Conservation (phyloP, 2,329 filamentous ascomycete species). For the Cladosporium sp. region DNA sequence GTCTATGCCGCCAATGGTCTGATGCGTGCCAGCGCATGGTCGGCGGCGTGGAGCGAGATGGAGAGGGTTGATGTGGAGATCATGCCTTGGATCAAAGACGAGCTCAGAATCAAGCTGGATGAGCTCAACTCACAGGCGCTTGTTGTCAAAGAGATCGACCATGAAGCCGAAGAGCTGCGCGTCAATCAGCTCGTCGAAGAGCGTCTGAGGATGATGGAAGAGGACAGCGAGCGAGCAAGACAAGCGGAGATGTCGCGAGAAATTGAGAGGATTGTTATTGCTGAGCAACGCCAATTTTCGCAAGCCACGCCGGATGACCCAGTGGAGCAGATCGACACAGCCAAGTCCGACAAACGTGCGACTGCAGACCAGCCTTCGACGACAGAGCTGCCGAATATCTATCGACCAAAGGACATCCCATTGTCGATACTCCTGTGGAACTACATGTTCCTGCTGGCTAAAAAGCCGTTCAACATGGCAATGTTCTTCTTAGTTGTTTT, state of each 20-base stretch:
- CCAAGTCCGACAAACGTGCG: neutral
- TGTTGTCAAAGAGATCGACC: constrained; percentile 26
- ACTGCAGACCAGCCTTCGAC: neutral
- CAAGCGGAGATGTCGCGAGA: constrained; percentile 4
- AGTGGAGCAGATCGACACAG: neutral
- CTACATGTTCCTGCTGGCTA: constrained; percentile 49
- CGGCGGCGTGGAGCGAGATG: constrained; percentile 94
- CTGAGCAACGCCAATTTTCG: neutral
- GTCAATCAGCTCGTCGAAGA: constrained; percentile 21
- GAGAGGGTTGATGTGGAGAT: constrained; percentile 96
- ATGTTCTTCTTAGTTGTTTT: constrained; percentile 40
- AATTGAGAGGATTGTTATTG: constrained; percentile 9
- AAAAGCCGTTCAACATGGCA: constrained; percentile 51
- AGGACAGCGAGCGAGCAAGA: constrained; percentile 6
- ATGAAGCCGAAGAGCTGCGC: constrained; percentile 30
- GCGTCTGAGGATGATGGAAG: constrained; percentile 16
- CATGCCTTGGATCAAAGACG: constrained; percentile 63
- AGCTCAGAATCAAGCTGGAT: constrained; percentile 58
- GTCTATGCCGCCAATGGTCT: constrained; percentile 93
- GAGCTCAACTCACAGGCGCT: constrained; percentile 42
- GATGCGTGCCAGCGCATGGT: constrained; percentile 89
- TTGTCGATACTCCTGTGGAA: constrained; percentile 50
- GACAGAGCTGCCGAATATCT: constrained; percentile 28
- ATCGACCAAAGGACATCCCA: constrained; percentile 42
- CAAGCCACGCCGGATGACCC: neutral